phyloP scores from a whole-genome alignment of 495 filamentous ascomycete genomes.

The Hyaloscypha variabilis region DNA sequence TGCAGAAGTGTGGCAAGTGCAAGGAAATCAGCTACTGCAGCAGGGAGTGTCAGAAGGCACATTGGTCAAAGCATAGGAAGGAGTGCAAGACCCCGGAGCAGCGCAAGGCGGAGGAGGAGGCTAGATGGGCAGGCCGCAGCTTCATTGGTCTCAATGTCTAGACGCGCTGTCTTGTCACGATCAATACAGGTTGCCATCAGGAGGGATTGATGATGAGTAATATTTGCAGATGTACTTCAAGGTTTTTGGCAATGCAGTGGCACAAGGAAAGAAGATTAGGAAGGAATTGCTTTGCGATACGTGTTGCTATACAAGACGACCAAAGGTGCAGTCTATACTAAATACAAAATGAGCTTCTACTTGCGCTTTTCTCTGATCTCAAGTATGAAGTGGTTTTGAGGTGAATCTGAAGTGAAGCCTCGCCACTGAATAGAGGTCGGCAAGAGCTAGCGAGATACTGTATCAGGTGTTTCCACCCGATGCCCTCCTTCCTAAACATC shows the following conservation, averaged over 20 bases:
- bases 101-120: conserved; percentile 4
- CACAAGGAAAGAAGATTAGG: too few relatives aligned
- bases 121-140: background rate
- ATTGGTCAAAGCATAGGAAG: conserved; percentile 21
- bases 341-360: too few relatives aligned
- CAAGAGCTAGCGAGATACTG: too few relatives aligned
- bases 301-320: too few relatives aligned
- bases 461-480: too few relatives aligned
- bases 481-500: too few relatives aligned
- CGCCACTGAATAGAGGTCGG: too few relatives aligned
- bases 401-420: too few relatives aligned
- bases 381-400: too few relatives aligned
- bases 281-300: too few relatives aligned
- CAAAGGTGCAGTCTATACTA: too few relatives aligned
- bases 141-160: conserved; percentile 7
- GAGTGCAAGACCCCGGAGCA: conserved; percentile 13
- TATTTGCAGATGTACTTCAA: background rate
- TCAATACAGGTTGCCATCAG: background rate
- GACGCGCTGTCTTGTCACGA: background rate
- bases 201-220: background rate
- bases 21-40: conserved; percentile 9
- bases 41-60: conserved; percentile 10
- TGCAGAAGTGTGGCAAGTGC: conserved; percentile 19
- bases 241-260: background rate
- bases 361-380: too few relatives aligned